These are phyloP conservation scores for Lolium rigidum DNA, from an alignment of 176 grass and related monocot genomes.

Conservation along the genomic window DNA sequence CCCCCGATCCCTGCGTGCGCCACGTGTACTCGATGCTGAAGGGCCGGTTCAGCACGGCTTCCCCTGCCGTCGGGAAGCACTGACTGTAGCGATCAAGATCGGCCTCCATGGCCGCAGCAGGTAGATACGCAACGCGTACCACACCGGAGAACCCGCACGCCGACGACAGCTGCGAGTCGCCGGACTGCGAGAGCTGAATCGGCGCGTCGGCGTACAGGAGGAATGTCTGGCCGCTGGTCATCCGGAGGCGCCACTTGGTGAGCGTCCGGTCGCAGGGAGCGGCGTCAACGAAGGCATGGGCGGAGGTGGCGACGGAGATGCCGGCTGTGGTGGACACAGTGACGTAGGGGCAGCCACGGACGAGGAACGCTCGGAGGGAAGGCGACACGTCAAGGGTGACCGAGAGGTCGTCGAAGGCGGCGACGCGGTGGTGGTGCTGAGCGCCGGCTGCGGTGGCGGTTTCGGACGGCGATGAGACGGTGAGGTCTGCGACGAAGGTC, in stretches of 20 bases:
- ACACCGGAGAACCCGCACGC: slow-evolving; percentile 56
- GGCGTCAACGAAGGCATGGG: slow-evolving; percentile 71
- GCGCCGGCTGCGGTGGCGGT: not conserved
- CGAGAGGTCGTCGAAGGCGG: slow-evolving; percentile 82
- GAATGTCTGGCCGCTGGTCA: slow-evolving; percentile 86
- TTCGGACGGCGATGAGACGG: slow-evolving; percentile 52
- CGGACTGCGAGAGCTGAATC: slow-evolving; percentile 49
- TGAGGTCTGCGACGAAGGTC: slow-evolving; percentile 78
- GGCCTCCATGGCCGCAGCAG: slow-evolving; percentile 60
- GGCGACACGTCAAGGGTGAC: slow-evolving; percentile 82
- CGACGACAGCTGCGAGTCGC: slow-evolving; percentile 48
- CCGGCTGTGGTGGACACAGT: slow-evolving; percentile 48
- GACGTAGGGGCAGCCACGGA: slow-evolving; percentile 79
- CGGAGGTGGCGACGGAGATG: slow-evolving; percentile 40
- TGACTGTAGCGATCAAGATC: slow-evolving; percentile 70
- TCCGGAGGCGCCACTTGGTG: slow-evolving; percentile 72
- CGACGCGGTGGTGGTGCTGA: slow-evolving; percentile 50
- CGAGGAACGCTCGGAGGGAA: slow-evolving; percentile 69
- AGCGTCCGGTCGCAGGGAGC: slow-evolving; percentile 40
- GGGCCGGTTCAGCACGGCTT: slow-evolving; percentile 56
- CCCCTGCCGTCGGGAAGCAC: slow-evolving; percentile 74
- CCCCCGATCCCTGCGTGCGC: slow-evolving; percentile 64
- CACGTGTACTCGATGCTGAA: slow-evolving; percentile 80
- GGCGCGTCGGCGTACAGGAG: slow-evolving; percentile 71
- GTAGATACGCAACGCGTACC: slow-evolving; percentile 67